Percentiles rank a stretch among this genome's conserved stretches.
Evolutionary conservation across 805 yeast species (phyloP).

Genomic region (Lipomyces yamanashiensis): DNA sequence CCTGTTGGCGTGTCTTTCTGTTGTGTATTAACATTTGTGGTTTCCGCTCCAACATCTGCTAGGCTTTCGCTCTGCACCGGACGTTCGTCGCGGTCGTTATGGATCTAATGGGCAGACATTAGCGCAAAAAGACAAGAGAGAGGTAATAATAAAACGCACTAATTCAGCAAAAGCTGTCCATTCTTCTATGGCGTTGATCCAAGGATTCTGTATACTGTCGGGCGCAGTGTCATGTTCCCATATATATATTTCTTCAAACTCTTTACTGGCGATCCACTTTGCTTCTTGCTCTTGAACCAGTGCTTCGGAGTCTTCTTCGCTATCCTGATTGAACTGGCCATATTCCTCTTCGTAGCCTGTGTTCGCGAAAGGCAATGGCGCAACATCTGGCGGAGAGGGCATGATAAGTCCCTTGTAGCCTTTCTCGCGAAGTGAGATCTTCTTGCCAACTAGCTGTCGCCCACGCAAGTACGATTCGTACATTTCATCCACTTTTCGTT

Average conservation of each 20-base stretch:
- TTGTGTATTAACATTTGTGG: too few species aligned
- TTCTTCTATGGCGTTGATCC: conserved; percentile 22
- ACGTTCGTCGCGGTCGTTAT: not conserved
- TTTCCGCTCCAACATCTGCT: too few species aligned
- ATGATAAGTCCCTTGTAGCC: conserved; percentile 5
- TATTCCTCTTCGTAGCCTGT: not conserved
- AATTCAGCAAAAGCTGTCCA: conserved; percentile 29
- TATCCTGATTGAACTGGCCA: not conserved
- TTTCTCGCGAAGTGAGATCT: conserved; percentile 15
- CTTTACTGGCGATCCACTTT: conserved; percentile 14
- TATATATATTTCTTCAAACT: conserved; percentile 18
- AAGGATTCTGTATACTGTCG: conserved; percentile 14
- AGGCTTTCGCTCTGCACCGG: not conserved
- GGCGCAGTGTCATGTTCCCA: conserved; percentile 35
- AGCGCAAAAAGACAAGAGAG: not conserved
- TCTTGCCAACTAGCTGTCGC: conserved; percentile 21
- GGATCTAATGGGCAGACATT: not conserved
- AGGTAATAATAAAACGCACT: not conserved
- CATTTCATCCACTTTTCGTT: not conserved
- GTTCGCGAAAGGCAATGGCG: not conserved
- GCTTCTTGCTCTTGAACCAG: conserved; percentile 3
- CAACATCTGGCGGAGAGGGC: conserved; percentile 3
- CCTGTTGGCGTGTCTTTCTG: too few species aligned
- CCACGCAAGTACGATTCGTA: conserved; percentile 34
- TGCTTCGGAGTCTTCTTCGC: conserved; percentile 9